Percentiles rank a stretch among this genome's conserved stretches.
phyloP scores from a whole-genome alignment of 2,329 filamentous ascomycete species.

The Calonectria hongkongensis region DNA sequence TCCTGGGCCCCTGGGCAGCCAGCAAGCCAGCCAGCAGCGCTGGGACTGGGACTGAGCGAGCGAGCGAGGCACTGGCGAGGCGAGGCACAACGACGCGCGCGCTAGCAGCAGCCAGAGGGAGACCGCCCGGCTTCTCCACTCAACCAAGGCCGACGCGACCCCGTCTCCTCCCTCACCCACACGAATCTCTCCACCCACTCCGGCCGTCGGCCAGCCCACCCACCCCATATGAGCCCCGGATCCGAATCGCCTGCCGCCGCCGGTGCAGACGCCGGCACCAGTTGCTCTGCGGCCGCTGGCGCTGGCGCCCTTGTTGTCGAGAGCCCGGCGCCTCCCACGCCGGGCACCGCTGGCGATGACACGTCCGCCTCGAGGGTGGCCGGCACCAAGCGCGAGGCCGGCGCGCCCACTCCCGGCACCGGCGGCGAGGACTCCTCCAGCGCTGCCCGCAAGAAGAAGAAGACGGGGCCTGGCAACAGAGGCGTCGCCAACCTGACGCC shows the following conservation, averaged over 20 bases:
- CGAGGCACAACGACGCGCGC: conserved; percentile 14
- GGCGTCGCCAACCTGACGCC: conserved; percentile 80
- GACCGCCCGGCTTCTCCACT: conserved; percentile 26
- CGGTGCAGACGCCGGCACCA: conserved; percentile 40
- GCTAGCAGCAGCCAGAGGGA: conserved; percentile 21
- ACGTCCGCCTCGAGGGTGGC: conserved; percentile 4
- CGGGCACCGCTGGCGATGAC: conserved; percentile 34
- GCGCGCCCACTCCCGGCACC: conserved; percentile 49
- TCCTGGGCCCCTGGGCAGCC: conserved; percentile 3
- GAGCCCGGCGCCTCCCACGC: conserved; percentile 42
- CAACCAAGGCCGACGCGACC: conserved; percentile 12
- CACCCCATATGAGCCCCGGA: conserved; percentile 49
- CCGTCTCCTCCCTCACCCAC: conserved; percentile 27
- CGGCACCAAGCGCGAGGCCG: conserved; percentile 50
- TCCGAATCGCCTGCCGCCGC: conserved; percentile 44
- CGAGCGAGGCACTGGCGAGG: conserved; percentile 4
- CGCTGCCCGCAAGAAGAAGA: conserved; percentile 65
- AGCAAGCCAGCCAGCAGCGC: conserved; percentile 6
- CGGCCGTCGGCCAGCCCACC: conserved; percentile 24
- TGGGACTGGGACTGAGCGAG: conserved; percentile 12
- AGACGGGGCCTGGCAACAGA: conserved; percentile 65
- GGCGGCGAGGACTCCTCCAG: conserved; percentile 48
- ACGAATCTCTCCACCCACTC: conserved; percentile 29
- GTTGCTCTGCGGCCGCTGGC: conserved; percentile 34
- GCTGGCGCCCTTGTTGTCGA: conserved; percentile 41